Percentiles rank a stretch among this genome's conserved stretches.
These are phyloP conservation scores for Thoreauomyces humboldtii DNA, from an alignment of 192 early-diverging fungal genomes.

Conservation along the genomic window DNA sequence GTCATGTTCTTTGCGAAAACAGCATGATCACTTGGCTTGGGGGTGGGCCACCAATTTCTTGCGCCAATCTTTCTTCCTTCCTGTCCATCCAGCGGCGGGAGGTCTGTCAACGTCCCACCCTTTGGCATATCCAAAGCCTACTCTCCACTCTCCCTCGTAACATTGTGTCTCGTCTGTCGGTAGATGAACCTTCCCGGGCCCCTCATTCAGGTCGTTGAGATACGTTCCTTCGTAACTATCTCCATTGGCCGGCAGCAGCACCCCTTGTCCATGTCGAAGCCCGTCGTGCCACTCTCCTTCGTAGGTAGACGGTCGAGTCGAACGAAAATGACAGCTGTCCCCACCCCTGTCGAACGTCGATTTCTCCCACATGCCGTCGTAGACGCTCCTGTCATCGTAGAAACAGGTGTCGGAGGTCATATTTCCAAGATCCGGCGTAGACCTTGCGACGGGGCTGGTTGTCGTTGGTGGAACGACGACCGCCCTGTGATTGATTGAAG, in stretches of 20 bases:
- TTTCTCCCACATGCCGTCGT: conserved; percentile 53
- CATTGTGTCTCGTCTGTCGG: conserved; percentile 51
- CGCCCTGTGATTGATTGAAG: no score
- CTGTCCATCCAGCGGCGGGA: conserved; percentile 39
- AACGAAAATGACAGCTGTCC: conserved; percentile 47
- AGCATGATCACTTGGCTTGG: conserved; percentile 33
- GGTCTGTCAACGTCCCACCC: conserved; percentile 53
- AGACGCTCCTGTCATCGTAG: conserved; percentile 50
- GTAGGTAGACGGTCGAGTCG: conserved; percentile 51
- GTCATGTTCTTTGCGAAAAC: no score
- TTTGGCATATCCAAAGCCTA: conserved; percentile 54
- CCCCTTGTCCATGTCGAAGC: conserved; percentile 56
- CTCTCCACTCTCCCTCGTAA: conserved; percentile 65
- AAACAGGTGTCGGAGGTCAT: conserved; percentile 51
- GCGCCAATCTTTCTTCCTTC: conserved; percentile 15
- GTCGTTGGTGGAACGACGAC: no score
- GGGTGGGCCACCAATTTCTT: conserved; percentile 41
- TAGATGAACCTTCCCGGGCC: conserved; percentile 59
- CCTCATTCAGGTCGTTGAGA: conserved; percentile 60
- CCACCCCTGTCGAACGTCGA: conserved; percentile 57
- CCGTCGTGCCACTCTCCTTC: conserved; percentile 63
- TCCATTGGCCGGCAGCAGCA: conserved; percentile 50
- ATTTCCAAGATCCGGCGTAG: conserved; percentile 53
- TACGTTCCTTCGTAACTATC: conserved; percentile 63
- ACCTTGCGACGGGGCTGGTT: no score